Evolutionary conservation across 2,329 filamentous ascomycete genomes (phyloP).

Genomic region (Hirsutella rhossiliensis): DNA sequence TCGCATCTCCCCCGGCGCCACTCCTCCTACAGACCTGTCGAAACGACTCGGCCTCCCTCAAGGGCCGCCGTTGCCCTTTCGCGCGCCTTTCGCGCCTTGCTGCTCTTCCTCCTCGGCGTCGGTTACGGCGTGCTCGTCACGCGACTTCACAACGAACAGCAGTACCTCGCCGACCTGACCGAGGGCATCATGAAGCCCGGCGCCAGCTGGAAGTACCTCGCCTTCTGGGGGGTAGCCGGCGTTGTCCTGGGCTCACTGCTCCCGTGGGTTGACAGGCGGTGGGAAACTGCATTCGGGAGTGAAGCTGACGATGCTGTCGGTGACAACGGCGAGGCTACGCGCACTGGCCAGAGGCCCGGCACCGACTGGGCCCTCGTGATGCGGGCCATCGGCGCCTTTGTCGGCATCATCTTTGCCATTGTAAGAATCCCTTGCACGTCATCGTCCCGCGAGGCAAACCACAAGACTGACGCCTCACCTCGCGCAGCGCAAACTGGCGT

Average conservation of each 20-base stretch:
- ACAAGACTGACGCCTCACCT: conserved; percentile 4
- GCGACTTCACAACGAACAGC: conserved; percentile 60
- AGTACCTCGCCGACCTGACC: conserved; percentile 47
- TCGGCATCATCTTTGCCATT: conserved; percentile 57
- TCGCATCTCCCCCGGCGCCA: conserved; percentile 21
- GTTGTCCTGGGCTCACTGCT: conserved; percentile 67
- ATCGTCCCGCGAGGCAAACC: background rate
- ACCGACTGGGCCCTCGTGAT: conserved; percentile 63
- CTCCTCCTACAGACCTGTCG: conserved; percentile 19
- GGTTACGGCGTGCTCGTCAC: conserved; percentile 74
- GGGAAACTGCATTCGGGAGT: conserved; percentile 42
- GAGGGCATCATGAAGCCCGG: conserved; percentile 27
- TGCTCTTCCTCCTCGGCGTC: conserved; percentile 70
- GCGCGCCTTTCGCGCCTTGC: conserved; percentile 40
- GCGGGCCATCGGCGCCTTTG: conserved; percentile 47
- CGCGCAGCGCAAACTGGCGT: conserved; percentile 68
- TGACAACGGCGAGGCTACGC: conserved; percentile 13
- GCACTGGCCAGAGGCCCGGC: conserved; percentile 24
- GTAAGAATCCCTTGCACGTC: conserved; percentile 39
- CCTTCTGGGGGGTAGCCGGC: conserved; percentile 72
- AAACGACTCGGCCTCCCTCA: conserved; percentile 13
- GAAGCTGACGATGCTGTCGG: conserved; percentile 15
- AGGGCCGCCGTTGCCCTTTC: conserved; percentile 26
- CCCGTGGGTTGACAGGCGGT: conserved; percentile 73
- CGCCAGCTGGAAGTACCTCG: conserved; percentile 54